Percentiles rank a stretch among this genome's conserved stretches.
Conservation (phyloP, 176 grass and related monocot species). For the Cenchrus americanus region DNA sequence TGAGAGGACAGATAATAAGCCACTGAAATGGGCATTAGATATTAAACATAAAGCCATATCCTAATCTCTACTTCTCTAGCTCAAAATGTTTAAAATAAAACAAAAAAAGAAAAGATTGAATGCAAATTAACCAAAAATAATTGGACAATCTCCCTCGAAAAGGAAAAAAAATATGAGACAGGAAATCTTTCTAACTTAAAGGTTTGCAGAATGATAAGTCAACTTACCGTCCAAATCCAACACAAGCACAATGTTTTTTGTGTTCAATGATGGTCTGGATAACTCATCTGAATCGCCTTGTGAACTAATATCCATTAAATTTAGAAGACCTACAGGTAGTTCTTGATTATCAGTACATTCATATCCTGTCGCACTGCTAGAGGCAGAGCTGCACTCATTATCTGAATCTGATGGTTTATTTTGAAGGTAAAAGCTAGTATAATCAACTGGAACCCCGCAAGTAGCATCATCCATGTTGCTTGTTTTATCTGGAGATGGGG, state of each 20-base stretch:
- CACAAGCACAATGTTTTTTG: slow-evolving; percentile 53
- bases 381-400: background rate
- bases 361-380: slow-evolving; percentile 35
- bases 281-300: background rate
- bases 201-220: background rate
- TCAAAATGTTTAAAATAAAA: background rate
- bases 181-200: background rate
- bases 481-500: slow-evolving; percentile 45
- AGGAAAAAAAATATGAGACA: background rate
- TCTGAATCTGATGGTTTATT: slow-evolving; percentile 23
- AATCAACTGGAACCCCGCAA: slow-evolving; percentile 4
- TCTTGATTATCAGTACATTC: slow-evolving; percentile 37
- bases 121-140: background rate
- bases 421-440: slow-evolving; percentile 47
- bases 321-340: slow-evolving; percentile 29
- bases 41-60: background rate
- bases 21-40: background rate
- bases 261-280: background rate
- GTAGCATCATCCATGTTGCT: background rate
- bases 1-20: background rate
- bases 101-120: background rate
- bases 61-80: background rate
- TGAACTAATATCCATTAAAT: slow-evolving; percentile 54
- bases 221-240: slow-evolving; percentile 75
- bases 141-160: background rate